Percentiles rank a stretch among this genome's conserved stretches.
phyloP scores from a whole-genome alignment of 148 eudicot species.

The Spergularia marina region DNA sequence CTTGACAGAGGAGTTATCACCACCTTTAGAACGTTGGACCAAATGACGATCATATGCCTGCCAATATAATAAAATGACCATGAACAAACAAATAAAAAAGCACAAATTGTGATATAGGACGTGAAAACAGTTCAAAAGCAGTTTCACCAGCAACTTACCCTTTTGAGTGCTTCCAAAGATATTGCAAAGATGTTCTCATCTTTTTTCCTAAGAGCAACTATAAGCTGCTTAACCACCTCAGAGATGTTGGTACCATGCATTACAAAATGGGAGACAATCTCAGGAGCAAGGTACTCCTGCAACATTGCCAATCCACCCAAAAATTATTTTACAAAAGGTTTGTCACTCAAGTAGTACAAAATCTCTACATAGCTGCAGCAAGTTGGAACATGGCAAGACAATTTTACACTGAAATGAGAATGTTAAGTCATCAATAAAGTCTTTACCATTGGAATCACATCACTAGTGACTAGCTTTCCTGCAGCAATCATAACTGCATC shows the following conservation, averaged over 20 bases:
- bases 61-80: constrained; percentile 26
- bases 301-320: constrained; percentile 10
- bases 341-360: not conserved
- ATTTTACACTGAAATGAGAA: not conserved
- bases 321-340: constrained; percentile 3
- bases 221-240: constrained; percentile 80
- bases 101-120: not conserved
- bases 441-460: constrained; percentile 70
- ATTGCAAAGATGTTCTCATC: constrained; percentile 46
- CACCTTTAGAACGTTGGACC: constrained; percentile 32
- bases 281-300: constrained; percentile 83
- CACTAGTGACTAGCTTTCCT: constrained; percentile 63
- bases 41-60: constrained; percentile 72
- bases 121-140: not conserved
- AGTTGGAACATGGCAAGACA: constrained; percentile 4
- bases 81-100: not conserved
- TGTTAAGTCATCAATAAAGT: not conserved
- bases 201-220: constrained; percentile 68
- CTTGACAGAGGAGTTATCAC: constrained; percentile 41
- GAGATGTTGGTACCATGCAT: constrained; percentile 74
- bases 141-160: constrained; percentile 39
- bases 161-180: constrained; percentile 75
- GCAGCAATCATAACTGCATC: constrained; percentile 82
- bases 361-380: not conserved
- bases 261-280: constrained; percentile 71